Conservation (phyloP, 2,329 filamentous ascomycete species). For the Chaetomiaceae sp. region DNA sequence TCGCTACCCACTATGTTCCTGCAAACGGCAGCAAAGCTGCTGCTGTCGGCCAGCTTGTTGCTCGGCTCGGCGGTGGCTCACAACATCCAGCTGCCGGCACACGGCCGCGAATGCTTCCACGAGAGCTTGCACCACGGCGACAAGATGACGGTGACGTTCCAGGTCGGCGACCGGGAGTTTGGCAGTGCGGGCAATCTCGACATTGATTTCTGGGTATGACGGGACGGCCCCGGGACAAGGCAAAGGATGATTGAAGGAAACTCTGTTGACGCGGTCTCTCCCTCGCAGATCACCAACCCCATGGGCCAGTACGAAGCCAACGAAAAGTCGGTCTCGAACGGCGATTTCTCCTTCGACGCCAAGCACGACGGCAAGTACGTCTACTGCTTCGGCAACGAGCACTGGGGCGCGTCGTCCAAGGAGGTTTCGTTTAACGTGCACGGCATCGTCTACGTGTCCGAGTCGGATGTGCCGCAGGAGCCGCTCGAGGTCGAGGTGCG, state of each 20-base stretch:
- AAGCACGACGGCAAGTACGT: conserved; percentile 79
- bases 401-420: conserved; percentile 93
- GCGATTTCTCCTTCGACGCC: conserved; percentile 89
- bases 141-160: conserved; percentile 97
- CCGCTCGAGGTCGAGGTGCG: conserved; percentile 89
- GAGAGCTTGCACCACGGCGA: conserved; percentile 89
- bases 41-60: conserved; percentile 50
- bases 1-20: conserved; percentile 43
- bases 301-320: conserved; percentile 69
- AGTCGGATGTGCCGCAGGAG: conserved; percentile 76
- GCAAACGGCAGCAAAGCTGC: conserved; percentile 36
- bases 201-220: conserved; percentile 89
- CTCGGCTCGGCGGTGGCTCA: conserved; percentile 66
- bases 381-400: conserved; percentile 99
- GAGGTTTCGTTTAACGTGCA: conserved; percentile 99
- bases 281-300: conserved; percentile 69
- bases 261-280: neutral
- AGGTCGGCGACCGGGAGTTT: conserved; percentile 95
- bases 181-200: conserved; percentile 91
- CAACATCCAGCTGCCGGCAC: conserved; percentile 91
- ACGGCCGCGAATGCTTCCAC: conserved; percentile 97
- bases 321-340: conserved; percentile 76
- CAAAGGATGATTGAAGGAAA: neutral
- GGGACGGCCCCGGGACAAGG: no score
- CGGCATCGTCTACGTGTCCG: conserved; percentile 94